Percentiles rank a stretch among this genome's conserved stretches.
Evolutionary conservation across 148 eudicot genomes (phyloP).

Genomic region (Rhododendron ovatum): DNA sequence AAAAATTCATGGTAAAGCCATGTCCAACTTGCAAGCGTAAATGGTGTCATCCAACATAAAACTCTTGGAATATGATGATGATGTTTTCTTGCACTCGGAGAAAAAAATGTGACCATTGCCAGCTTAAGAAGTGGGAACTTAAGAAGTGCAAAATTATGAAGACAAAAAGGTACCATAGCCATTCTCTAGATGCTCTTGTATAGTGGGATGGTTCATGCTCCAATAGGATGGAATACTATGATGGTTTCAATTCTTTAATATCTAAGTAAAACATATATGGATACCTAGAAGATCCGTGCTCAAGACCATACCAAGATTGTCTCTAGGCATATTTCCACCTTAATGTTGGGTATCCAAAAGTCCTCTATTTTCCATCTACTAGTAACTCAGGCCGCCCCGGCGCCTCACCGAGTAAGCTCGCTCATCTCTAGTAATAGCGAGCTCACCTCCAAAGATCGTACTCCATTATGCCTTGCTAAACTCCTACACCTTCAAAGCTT

Average conservation of each 20-base stretch:
- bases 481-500: background rate
- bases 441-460: background rate
- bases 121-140: background rate
- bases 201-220: background rate
- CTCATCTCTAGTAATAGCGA: background rate
- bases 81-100: background rate
- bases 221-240: background rate
- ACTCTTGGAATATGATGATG: background rate
- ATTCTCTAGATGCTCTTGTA: background rate
- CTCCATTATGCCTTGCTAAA: background rate
- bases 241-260: background rate
- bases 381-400: background rate
- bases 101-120: background rate
- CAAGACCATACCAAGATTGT: background rate
- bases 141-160: background rate
- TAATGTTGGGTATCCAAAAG: background rate
- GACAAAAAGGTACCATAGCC: background rate
- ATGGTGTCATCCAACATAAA: background rate
- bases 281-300: background rate
- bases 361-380: background rate
- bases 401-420: background rate
- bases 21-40: background rate
- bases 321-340: background rate
- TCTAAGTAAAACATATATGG: background rate
- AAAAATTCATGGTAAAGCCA: background rate